Evolutionary conservation across 345 rosid genomes (phyloP), one percentile per base, ranked within the genome.

Genomic region (Citrus cavaleriei): DNA sequence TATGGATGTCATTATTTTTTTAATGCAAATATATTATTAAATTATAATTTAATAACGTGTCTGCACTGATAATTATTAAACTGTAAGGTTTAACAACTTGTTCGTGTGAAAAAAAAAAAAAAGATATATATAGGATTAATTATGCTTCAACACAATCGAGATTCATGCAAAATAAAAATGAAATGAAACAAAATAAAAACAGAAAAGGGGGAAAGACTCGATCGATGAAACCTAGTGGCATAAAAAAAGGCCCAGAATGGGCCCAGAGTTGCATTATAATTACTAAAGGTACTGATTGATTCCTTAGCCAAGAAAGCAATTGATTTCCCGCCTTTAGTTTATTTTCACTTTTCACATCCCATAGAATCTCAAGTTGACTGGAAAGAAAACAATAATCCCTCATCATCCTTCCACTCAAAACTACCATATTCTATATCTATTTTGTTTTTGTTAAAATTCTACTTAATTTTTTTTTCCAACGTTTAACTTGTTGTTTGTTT

Each of bases 271-370:
- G 7, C 22, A 30, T 32, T 64, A 64, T 64, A 64, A 30, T 64
- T 64, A 64, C n/a, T 32, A 18, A 21, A 6, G 67, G 51, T 24
- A 34, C 55, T 78, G 37, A 72, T 58, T 7, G 80, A 67, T 78
- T 79, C 65, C 64, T 72, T 61, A 9, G 42, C 79, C 59, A 62
- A 37, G 58, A 37, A 76, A 61, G 79, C 60, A 55, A 58, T 66
- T 40, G n/a, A 7, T 73, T 77, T 61, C 77, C 75, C 70, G 30
- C 76, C 79, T 38, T 74, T 60, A 60, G 25, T 60, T 78, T 32
- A 14, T 54, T 55, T 24, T 54, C 32, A 27, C 64, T 75, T 79
- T 82, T 55, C 66, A 59, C 66, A 59, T 63, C 78, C 51, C 68
- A 18, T 38, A 2, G 77, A 78, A 60, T 82, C 76, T 61, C 73